Evolutionary conservation across 1,284 basidiomycete species (phyloP).

Genomic region (Malassezia psittaci): DNA sequence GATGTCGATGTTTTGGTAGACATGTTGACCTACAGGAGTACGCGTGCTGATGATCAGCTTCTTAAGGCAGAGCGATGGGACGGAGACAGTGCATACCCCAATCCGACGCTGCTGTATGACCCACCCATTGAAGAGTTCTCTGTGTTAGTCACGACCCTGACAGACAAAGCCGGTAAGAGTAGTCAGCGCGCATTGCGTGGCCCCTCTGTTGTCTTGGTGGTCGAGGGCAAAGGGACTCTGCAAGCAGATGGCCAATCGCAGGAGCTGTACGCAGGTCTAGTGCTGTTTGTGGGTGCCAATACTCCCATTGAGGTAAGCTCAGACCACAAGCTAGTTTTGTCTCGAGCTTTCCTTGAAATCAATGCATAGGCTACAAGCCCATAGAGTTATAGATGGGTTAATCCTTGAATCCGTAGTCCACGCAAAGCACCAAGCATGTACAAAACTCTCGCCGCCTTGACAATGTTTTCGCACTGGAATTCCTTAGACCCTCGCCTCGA

Average conservation of each 20-base stretch:
- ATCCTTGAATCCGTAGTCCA: too few species aligned
- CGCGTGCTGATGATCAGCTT: slow-evolving; percentile 52
- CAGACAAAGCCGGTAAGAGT: not conserved
- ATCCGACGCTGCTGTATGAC: slow-evolving; percentile 59
- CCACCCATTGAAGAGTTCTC: slow-evolving; percentile 91
- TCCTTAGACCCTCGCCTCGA: too few species aligned
- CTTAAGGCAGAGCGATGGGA: slow-evolving; percentile 57
- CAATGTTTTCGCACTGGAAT: too few species aligned
- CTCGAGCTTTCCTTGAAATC: slow-evolving; percentile 61
- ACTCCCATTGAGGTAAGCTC: slow-evolving; percentile 54
- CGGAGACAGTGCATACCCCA: slow-evolving; percentile 14
- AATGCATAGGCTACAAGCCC: not conserved
- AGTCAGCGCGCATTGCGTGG: slow-evolving; percentile 57
- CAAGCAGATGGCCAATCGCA: slow-evolving; percentile 13
- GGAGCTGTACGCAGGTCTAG: slow-evolving; percentile 56
- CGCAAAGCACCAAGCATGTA: too few species aligned
- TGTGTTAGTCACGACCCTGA: slow-evolving; percentile 57
- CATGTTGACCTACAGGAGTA: slow-evolving; percentile 75
- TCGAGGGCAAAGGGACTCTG: slow-evolving; percentile 58
- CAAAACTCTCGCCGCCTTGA: too few species aligned
- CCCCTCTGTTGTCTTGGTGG: slow-evolving; percentile 72
- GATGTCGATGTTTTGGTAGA: slow-evolving; percentile 81
- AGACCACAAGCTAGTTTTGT: slow-evolving; percentile 53
- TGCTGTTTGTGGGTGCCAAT: slow-evolving; percentile 73
- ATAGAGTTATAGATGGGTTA: too few species aligned